Evolutionary conservation across 2,329 filamentous ascomycete species (phyloP), one percentile per base, ranked within the genome.

Genomic region (Penicillium paneum): DNA sequence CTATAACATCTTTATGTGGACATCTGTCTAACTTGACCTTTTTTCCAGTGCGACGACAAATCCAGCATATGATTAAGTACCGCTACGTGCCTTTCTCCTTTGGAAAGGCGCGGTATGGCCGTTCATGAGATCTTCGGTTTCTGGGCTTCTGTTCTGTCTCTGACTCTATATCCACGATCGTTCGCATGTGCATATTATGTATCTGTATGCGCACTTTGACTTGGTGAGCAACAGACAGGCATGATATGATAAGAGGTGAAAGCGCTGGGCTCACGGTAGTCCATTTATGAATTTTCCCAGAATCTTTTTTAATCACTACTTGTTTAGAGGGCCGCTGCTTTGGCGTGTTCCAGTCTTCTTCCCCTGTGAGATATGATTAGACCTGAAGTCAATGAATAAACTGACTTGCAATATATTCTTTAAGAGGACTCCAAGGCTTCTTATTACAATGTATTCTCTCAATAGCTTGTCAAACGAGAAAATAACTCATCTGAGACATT

Each of bases 41-140:
- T 29, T 47, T 41, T 52, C 29, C 66, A 96, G 91, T 99, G 94
- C 86, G 94, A 76, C 90, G 94, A 81, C 94, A 99, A 79, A 99
- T 99, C 67, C 94, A 99, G 79, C 94, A 97, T 79, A 99, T 99
- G 94, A 93, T 99, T 83, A 99, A 97, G 81, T 99, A 97, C 81
- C 90, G 93, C 78, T 99, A 96, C 72, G 91, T 96, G 29, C 91
- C 92, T 38, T 96, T 97, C 79, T 87, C 90, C 38, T 85, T 96
- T 63, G 92, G 92, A 75, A 97, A 97, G 84, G 82, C 89, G 61
- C 86, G 84, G 71, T 95, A 94, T 74, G 76, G 77, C 52, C 71
- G 70, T 13, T 70, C 68, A 67, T 71, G 62, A 63, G 42, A 39
- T 43, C 19, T 50, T 39, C 10, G 15, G 28, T 43, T 46, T 43